These are phyloP conservation scores for Uromyces viciae-fabae DNA, from an alignment of 1,284 basidiomycete species.

Conservation along the genomic window DNA sequence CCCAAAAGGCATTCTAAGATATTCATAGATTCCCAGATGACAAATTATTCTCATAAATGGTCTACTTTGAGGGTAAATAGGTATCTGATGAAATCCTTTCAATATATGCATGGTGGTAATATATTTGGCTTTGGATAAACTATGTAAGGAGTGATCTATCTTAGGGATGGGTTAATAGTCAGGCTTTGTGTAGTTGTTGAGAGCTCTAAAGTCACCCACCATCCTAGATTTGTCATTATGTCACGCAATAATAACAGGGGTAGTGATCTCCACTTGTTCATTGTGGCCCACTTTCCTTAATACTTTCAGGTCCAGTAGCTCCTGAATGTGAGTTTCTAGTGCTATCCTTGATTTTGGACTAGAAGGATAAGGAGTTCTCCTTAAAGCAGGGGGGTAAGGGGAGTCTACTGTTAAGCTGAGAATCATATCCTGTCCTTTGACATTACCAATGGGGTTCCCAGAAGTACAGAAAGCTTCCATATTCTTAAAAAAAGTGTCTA, in stretches of 20 bases:
- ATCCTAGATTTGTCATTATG: constrained; percentile 12
- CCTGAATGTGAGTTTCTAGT: constrained; percentile 3
- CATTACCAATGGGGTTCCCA: not conserved
- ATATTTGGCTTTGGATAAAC: not conserved
- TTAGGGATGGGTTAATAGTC: not conserved
- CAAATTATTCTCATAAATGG: not conserved
- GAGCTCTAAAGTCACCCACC: constrained; percentile 4
- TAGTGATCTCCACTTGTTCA: not conserved
- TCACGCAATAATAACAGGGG: not conserved
- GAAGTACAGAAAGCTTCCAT: not conserved
- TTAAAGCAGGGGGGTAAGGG: not conserved
- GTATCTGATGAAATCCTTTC: constrained; percentile 15
- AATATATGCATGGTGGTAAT: not conserved
- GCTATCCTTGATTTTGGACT: constrained; percentile 1
- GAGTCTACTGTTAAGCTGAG: not conserved
- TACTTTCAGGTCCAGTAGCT: not conserved
- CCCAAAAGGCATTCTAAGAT: not conserved
- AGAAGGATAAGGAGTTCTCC: not conserved
- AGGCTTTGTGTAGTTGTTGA: not conserved
- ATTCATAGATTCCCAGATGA: not conserved
- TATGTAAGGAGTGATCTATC: constrained; percentile 6
- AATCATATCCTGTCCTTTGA: not conserved
- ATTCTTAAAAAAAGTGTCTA: not conserved
- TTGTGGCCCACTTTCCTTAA: not conserved
- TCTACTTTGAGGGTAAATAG: not conserved